Evolutionary conservation across 2,329 filamentous ascomycete species (phyloP).

Genomic region (Raffaelea arxii): DNA sequence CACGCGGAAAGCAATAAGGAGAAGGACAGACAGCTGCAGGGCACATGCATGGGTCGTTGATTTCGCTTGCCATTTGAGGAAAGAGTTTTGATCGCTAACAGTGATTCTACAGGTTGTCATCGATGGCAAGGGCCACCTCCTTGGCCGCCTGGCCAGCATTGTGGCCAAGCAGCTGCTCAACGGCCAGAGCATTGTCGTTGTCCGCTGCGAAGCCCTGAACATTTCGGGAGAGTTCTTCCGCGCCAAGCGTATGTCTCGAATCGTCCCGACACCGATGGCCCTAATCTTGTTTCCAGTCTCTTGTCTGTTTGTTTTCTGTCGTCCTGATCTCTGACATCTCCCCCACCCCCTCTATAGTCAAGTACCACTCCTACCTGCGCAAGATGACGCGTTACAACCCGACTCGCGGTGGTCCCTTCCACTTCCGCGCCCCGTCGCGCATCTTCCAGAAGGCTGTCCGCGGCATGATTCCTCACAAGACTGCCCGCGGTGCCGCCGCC

Average conservation of each 20-base stretch:
- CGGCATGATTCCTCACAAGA: constrained; percentile 99
- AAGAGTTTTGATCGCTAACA: too few species aligned
- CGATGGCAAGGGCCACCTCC: constrained; percentile 99
- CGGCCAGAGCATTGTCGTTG: constrained; percentile 98
- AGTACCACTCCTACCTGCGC: constrained; percentile 99
- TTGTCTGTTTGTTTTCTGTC: too few species aligned
- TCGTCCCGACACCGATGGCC: too few species aligned
- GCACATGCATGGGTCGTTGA: too few species aligned
- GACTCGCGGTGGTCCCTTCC: constrained; percentile 98
- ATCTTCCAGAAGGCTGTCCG: constrained; percentile 99
- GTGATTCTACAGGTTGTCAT: constrained; percentile 84
- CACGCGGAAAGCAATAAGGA: too few species aligned
- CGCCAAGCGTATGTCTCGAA: constrained; percentile 96
- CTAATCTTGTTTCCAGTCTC: too few species aligned
- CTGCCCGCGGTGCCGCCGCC: constrained; percentile 88
- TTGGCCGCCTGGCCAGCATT: constrained; percentile 95
- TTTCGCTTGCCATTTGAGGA: too few species aligned
- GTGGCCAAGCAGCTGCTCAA: constrained; percentile 98
- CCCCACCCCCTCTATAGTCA: constrained; percentile 84
- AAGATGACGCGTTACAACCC: constrained; percentile 99
- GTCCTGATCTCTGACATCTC: too few species aligned
- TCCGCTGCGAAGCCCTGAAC: constrained; percentile 98
- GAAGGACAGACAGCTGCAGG: too few species aligned
- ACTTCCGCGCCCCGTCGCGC: constrained; percentile 97
- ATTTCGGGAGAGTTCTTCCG: constrained; percentile 99